phyloP scores from a whole-genome alignment of 2,329 filamentous ascomycete genomes.

The Orbilia quercus region DNA sequence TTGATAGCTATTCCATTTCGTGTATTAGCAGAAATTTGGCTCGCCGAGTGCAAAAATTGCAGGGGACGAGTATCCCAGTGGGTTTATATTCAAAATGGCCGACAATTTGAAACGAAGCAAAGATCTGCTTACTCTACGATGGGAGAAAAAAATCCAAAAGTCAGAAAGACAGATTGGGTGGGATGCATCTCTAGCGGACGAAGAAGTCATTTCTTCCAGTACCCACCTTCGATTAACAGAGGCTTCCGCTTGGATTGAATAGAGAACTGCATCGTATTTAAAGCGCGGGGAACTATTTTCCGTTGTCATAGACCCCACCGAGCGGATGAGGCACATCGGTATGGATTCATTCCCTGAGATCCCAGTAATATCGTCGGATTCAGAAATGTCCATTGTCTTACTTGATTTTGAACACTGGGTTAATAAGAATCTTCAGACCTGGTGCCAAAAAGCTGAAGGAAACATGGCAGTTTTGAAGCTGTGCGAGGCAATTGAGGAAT shows the following conservation, averaged over 20 bases:
- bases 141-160: neutral
- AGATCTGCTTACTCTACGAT: neutral
- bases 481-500: constrained; percentile 61
- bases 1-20: constrained; percentile 57
- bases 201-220: neutral
- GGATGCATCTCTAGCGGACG: neutral
- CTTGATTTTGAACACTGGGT: constrained; percentile 46
- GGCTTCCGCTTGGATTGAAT: constrained; percentile 1
- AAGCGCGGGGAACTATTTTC: neutral
- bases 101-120: neutral
- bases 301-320: constrained; percentile 5
- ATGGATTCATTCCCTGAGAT: neutral
- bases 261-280: constrained; percentile 16
- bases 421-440: constrained; percentile 67
- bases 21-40: constrained; percentile 58
- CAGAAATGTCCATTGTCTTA: constrained; percentile 3
- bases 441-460: constrained; percentile 61
- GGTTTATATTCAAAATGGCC: neutral
- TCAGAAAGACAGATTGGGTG: constrained; percentile 12
- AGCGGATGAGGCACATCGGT: neutral
- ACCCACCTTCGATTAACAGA: constrained; percentile 9
- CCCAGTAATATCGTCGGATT: neutral
- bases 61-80: too few relatives aligned
- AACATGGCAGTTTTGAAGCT: constrained; percentile 54
- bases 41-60: constrained; percentile 64